Base-by-base conservation (phyloP, 768 basidiomycete species). In the Lactarius trivialis region DNA sequence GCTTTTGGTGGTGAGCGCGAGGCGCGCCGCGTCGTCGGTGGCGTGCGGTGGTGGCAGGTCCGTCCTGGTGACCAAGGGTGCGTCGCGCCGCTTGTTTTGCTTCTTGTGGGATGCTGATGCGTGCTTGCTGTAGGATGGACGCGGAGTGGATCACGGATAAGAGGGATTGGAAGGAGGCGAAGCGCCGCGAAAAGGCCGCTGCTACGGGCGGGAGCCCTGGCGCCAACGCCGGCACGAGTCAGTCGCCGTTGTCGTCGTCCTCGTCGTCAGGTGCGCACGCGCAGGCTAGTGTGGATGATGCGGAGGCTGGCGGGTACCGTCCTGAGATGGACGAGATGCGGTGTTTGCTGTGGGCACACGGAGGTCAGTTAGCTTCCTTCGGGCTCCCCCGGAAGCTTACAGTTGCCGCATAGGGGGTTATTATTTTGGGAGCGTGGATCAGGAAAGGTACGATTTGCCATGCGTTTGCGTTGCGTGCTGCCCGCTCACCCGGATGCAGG, bases 41-140 rank as follows among this genome's bases (percentile, higher is more conserved):
- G 96, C 2, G 83, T 85, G 4, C 93, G 93, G 71, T 98, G 96
- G 94, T 98, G 96, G 96, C 95, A 97, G 74, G 92, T 95, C 32
- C 85, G 95, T 41, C 28, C 36, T 43, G 86, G 88, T 12, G 71
- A 91, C 50, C 75, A 82, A 55, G 94, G 93, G 93, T 84, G 76
- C 72, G n/a, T n/a, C n/a, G n/a, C n/a, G n/a, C n/a, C n/a, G n/a
- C n/a, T n/a, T n/a, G n/a, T n/a, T n/a, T n/a, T n/a, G n/a, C n/a
- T n/a, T n/a, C n/a, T n/a, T n/a, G n/a, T 3, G 15, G 32, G n/a
- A 3, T 21, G 9, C n/a, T 43, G 41, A 43, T 43, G n/a, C 2
- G n/a, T n/a, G n/a, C n/a, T n/a, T 21, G n/a, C 36, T 51, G 63
- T 56, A 92, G 93, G 7, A 81, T 96, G 9, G 84, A 92, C 70